Percentiles rank a stretch among this genome's conserved stretches.
These are phyloP conservation scores for Amanita inopinata DNA, from an alignment of 768 basidiomycete species.

Conservation along the genomic window DNA sequence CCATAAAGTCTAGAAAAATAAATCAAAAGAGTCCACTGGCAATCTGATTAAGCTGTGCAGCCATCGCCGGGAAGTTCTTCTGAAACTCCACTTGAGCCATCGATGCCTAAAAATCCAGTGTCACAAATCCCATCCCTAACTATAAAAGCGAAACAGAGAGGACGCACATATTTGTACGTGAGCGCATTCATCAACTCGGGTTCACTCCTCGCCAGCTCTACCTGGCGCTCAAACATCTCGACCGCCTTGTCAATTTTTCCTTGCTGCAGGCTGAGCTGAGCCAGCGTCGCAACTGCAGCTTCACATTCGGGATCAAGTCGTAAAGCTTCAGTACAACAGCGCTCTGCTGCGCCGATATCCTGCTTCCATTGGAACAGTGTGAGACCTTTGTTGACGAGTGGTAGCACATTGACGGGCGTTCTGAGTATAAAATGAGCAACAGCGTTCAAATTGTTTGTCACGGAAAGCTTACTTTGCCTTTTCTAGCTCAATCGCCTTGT, in stretches of 20 bases:
- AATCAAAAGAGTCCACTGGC: conserved; percentile 21
- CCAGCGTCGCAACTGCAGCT: conserved; percentile 91
- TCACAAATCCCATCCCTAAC: conserved; percentile 1
- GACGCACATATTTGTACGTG: conserved; percentile 68
- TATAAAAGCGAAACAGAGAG: not conserved
- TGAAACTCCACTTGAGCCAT: conserved; percentile 76
- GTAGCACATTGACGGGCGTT: conserved; percentile 70
- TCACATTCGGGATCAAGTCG: conserved; percentile 89
- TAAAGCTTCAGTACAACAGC: conserved; percentile 82
- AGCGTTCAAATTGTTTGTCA: conserved; percentile 2
- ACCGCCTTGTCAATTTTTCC: conserved; percentile 81
- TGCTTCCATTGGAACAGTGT: conserved; percentile 94
- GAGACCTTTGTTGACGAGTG: conserved; percentile 96
- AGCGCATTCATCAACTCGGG: conserved; percentile 73
- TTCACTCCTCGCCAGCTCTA: conserved; percentile 82
- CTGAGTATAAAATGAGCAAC: conserved; percentile 12
- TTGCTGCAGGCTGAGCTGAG: conserved; percentile 88
- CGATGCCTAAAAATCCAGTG: conserved; percentile 47
- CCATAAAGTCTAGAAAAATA: too few species aligned
- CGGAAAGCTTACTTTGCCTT: conserved; percentile 42
- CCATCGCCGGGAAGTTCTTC: conserved; percentile 76
- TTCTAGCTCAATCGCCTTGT: conserved; percentile 84
- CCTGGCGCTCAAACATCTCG: conserved; percentile 77
- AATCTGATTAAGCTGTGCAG: conserved; percentile 47
- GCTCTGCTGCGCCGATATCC: conserved; percentile 74